Evolutionary conservation across 495 filamentous ascomycete genomes (phyloP).

Genomic region (Xylaria nigripes): DNA sequence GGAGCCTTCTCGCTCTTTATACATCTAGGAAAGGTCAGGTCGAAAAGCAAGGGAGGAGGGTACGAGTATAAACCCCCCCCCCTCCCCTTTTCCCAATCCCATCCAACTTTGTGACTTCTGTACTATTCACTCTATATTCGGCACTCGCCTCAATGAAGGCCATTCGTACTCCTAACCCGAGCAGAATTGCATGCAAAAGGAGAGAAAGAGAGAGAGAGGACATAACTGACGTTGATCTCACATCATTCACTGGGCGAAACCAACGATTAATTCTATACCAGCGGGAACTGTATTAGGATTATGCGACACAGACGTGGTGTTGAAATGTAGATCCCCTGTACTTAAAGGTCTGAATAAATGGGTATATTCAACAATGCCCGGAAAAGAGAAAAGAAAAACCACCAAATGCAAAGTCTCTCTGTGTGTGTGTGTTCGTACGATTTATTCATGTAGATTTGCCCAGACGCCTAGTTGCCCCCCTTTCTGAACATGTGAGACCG

Average conservation of each 20-base stretch:
- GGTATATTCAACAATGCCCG: conserved; percentile 10
- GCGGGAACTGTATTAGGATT: background rate
- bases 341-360: conserved; percentile 4
- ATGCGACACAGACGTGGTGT: background rate
- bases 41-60: too few relatives aligned
- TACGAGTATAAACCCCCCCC: too few relatives aligned
- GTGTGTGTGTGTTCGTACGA: conserved; percentile 5
- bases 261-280: background rate
- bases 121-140: too few relatives aligned
- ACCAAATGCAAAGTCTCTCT: background rate
- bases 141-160: too few relatives aligned
- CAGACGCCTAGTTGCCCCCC: background rate
- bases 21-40: too few relatives aligned
- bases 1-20: too few relatives aligned
- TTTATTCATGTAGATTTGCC: conserved; percentile 10
- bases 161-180: too few relatives aligned
- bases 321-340: conserved; percentile 7
- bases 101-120: too few relatives aligned
- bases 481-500: background rate
- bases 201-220: too few relatives aligned
- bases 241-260: too few relatives aligned
- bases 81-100: too few relatives aligned
- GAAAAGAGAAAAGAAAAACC: background rate
- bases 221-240: background rate
- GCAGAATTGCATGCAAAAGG: too few relatives aligned